These are phyloP conservation scores for Asterionellopsis glacialis DNA, from an alignment of 108 stramenopile species.

Conservation along the genomic window DNA sequence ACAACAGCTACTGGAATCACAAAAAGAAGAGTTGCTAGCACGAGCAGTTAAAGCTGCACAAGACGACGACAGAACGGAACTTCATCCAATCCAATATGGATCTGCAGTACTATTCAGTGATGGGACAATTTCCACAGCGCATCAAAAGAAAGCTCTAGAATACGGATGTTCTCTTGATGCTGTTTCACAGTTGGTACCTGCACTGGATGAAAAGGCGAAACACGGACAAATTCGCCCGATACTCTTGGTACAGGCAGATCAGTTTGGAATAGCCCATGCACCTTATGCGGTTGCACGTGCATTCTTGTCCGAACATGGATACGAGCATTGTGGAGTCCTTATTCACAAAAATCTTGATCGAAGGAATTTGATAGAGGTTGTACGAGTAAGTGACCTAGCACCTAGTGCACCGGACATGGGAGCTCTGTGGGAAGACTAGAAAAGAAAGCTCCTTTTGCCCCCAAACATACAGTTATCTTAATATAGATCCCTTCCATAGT, in stretches of 20 bases:
- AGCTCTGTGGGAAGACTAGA: not conserved
- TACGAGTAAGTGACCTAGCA: slow-evolving; percentile 20
- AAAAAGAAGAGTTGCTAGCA: slow-evolving; percentile 26
- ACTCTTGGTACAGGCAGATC: slow-evolving; percentile 71
- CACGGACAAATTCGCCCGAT: slow-evolving; percentile 27
- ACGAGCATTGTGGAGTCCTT: slow-evolving; percentile 47
- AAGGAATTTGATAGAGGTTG: slow-evolving; percentile 11
- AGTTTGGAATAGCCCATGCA: slow-evolving; percentile 79
- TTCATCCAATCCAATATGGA: slow-evolving; percentile 80
- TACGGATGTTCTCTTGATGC: slow-evolving; percentile 87
- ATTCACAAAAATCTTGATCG: slow-evolving; percentile 30
- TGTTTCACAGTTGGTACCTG: slow-evolving; percentile 58
- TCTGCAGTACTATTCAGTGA: slow-evolving; percentile 72
- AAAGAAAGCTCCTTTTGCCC: not conserved
- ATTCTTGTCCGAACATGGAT: slow-evolving; percentile 71
- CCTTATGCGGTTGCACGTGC: slow-evolving; percentile 79
- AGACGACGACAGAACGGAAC: slow-evolving; percentile 28
- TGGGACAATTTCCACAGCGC: slow-evolving; percentile 39
- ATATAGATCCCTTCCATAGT: too few relatives aligned
- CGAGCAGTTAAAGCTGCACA: slow-evolving; percentile 41
- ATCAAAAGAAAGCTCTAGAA: slow-evolving; percentile 66
- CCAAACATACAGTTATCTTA: too few relatives aligned
- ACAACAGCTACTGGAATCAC: slow-evolving; percentile 6
- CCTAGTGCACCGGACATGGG: slow-evolving; percentile 26
- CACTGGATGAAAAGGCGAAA: slow-evolving; percentile 20